phyloP scores from a whole-genome alignment of 805 yeast genomes.

The Ascoidea tarda region DNA sequence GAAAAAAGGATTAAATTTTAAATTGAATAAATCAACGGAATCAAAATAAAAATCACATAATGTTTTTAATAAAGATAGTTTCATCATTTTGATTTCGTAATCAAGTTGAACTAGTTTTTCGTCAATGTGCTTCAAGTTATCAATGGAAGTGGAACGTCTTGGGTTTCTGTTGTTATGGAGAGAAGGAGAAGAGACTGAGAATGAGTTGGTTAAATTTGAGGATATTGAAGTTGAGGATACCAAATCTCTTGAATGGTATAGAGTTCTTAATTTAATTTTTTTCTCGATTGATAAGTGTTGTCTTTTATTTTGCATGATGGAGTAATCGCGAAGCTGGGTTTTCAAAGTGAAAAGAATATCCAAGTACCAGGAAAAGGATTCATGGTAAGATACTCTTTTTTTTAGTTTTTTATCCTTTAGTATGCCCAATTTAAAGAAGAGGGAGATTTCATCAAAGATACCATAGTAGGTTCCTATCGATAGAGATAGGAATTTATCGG shows the following conservation, averaged over 20 bases:
- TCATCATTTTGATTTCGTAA: neutral
- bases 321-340: neutral
- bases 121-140: constrained; percentile 1
- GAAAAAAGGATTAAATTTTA: too few species aligned
- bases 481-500: constrained; percentile 1
- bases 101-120: neutral
- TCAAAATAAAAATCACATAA: constrained; percentile 9
- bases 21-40: constrained; percentile 6
- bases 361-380: constrained; percentile 8
- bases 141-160: neutral
- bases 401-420: constrained; percentile 1
- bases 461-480: constrained; percentile 8
- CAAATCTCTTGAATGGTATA: neutral
- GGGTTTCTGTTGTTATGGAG: too few species aligned
- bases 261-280: constrained; percentile 1
- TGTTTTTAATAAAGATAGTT: constrained; percentile 2
- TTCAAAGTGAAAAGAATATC: constrained; percentile 9
- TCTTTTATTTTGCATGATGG: neutral
- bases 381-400: constrained; percentile 2
- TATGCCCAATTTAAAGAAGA: constrained; percentile 6
- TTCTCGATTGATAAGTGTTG: neutral
- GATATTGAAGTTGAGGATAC: too few species aligned
- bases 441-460: constrained; percentile 9
- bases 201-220: too few species aligned
- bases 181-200: too few species aligned